Evolutionary conservation across 164 flowering plant genomes (phyloP), one percentile per base, ranked within the genome.

Genomic region (Vitis labrusca): DNA sequence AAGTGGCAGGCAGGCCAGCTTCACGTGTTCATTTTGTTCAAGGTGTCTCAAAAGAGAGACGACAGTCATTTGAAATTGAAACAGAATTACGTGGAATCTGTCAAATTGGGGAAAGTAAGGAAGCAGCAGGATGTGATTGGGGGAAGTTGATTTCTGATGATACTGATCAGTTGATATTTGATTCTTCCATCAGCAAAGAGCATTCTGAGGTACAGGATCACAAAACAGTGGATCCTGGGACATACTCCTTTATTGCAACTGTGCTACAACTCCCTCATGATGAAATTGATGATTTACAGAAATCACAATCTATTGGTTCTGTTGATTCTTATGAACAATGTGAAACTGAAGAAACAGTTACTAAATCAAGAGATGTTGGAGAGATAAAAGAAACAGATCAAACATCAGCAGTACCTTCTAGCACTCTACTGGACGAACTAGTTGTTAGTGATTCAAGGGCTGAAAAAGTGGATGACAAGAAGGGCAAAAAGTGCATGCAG

Each of bases 191-290:
- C 16, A 16, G 27, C 23, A 47, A 50, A n/a, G 69, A 55, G 10
- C 19, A 37, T 17, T 27, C n/a, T 55, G 73, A 64, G 37, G 67
- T 53, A 9, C 62, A 67, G 23, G 52, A 63, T 44, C 27, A 61
- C 19, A 69, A 50, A 57, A 29, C 50, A 8, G 69, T 64, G 11
- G 79, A 76, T 63, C 44, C 71, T 62, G 76, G 74, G 48, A 59
- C 64, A 2, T 52, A 30, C 2, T 63, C 77, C 59, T 70, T 71
- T 49, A 52, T 71, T 52, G 68, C 76, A 54, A 61, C 65, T 61
- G 54, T 69, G 29, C 27, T 74, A 54, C 65, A 78, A 37, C 53
- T 47, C 49, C 68, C 74, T 9, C 72, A 67, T 47, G 68, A 59
- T 10, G 10, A 30, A 59, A 3, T 48, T 15, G 23, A 50, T 8